Percentiles rank a stretch among this genome's conserved stretches.
These are phyloP conservation scores for Russula compacta DNA, from an alignment of 768 basidiomycete species.

Conservation along the genomic window DNA sequence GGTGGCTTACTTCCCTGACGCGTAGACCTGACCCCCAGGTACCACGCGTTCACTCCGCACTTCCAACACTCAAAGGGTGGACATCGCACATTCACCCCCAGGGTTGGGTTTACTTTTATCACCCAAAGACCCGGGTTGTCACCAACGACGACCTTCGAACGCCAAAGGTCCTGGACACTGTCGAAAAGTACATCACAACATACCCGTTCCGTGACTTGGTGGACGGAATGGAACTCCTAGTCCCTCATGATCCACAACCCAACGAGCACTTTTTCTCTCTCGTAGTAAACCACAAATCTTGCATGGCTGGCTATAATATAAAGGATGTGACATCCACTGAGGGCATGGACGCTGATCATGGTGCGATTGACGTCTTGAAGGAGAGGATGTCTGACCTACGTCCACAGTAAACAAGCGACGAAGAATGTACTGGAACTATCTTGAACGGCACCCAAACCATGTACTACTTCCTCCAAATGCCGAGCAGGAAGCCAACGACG, in stretches of 20 bases:
- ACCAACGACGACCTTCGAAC: slow-evolving; percentile 43
- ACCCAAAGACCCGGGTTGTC: slow-evolving; percentile 32
- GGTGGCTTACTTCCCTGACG: background rate
- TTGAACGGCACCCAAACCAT: slow-evolving; percentile 43
- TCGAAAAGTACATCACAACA: slow-evolving; percentile 25
- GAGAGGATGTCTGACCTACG: background rate
- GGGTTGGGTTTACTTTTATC: slow-evolving; percentile 46
- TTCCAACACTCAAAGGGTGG: slow-evolving; percentile 3
- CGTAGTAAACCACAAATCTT: slow-evolving; percentile 39
- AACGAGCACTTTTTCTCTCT: slow-evolving; percentile 29
- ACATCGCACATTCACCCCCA: slow-evolving; percentile 32
- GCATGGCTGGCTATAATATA: slow-evolving; percentile 34
- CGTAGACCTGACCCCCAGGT: background rate
- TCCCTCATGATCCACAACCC: slow-evolving; percentile 26
- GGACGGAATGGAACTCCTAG: slow-evolving; percentile 38
- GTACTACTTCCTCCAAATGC: slow-evolving; percentile 34
- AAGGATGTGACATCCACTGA: slow-evolving; percentile 20
- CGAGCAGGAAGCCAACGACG: slow-evolving; percentile 38
- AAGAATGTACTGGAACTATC: slow-evolving; percentile 44
- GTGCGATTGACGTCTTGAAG: background rate
- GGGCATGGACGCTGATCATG: background rate
- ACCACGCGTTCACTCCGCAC: background rate
- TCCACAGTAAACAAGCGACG: slow-evolving; percentile 22
- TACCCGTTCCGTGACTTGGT: slow-evolving; percentile 28
- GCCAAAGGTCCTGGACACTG: slow-evolving; percentile 27